Percentiles rank a stretch among this genome's conserved stretches.
phyloP scores from a whole-genome alignment of 768 basidiomycete species.

The Lentinula sp. region DNA sequence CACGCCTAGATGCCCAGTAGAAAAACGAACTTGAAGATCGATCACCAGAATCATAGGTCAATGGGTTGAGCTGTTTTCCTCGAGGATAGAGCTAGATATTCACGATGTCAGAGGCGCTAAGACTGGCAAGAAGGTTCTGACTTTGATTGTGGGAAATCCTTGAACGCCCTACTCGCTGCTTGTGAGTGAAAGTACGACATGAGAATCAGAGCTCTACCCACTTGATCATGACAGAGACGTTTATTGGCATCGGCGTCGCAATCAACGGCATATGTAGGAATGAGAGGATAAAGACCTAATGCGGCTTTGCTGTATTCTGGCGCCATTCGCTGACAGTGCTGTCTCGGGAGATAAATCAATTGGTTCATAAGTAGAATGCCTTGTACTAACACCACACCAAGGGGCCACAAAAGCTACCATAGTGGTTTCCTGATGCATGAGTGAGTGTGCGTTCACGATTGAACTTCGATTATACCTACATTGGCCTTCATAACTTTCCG shows the following conservation, averaged over 20 bases:
- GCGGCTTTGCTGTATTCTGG: constrained; percentile 87
- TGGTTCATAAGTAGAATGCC: background rate
- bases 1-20: constrained; percentile 67
- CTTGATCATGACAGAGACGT: constrained; percentile 75
- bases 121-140: constrained; percentile 16
- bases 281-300: constrained; percentile 65
- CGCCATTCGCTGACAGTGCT: constrained; percentile 83
- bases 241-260: constrained; percentile 84
- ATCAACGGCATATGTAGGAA: constrained; percentile 91
- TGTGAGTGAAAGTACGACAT: background rate
- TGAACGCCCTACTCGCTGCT: constrained; percentile 49
- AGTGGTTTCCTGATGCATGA: constrained; percentile 49
- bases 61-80: constrained; percentile 54
- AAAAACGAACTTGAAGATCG: constrained; percentile 69
- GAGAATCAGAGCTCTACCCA: constrained; percentile 12
- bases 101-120: constrained; percentile 3
- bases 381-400: constrained; percentile 75
- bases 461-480: constrained; percentile 35
- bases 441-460: background rate
- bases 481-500: constrained; percentile 68
- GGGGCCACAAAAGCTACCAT: constrained; percentile 92
- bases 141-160: constrained; percentile 93
- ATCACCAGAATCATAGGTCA: constrained; percentile 62
- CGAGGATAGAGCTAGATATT: constrained; percentile 66
- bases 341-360: background rate